Evolutionary conservation across 225 moss, liverwort and hornwort genomes (phyloP), one percentile per base, ranked within the genome.

Genomic region (Bryum argenteum): DNA sequence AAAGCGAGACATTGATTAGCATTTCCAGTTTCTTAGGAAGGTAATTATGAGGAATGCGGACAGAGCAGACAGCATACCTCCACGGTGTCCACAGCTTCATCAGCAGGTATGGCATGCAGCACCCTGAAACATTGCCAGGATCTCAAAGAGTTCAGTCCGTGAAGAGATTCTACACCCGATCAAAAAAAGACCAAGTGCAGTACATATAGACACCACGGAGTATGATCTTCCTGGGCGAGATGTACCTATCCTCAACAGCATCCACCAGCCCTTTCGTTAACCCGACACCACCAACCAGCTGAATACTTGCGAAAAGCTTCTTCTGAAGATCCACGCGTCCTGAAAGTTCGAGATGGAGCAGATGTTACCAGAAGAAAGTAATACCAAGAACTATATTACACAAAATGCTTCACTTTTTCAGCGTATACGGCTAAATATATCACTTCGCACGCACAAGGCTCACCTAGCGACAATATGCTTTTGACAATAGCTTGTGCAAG

Each of bases 11-110:
- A 54, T n/a, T 26, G 50, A 41, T 28, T 67, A 11, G 58, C 28
- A 33, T 39, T 53, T 63, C 38, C 28, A 41, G 71, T n/a, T 58
- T 33, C 57, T 15, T 43, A 60, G 42, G 62, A 51, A 67, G 17
- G 1, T 12, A 58, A 22, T 37, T 8, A 52, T 16, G 44, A 60
- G 21, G 55, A 71, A 17, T 17, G 59, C 12, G 19, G 42, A 51
- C 21, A 37, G 33, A 41, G 1, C 68, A 53, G 37, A 61, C 41
- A 48, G 65, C 71, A 72, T 77, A 97, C 97, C 86, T 91, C 98
- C 60, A 98, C 98, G 58, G 98, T 98, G 77, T 98, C 98, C 75
- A 98, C 92, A 77, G 98, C 85, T 84, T 98, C 98, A 80, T 94
- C 71, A 58, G 80, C 89, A 43, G 98, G 98, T 81, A 98, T 98